phyloP scores from a whole-genome alignment of 2,329 filamentous ascomycete genomes.

The Cladosporium sp. region DNA sequence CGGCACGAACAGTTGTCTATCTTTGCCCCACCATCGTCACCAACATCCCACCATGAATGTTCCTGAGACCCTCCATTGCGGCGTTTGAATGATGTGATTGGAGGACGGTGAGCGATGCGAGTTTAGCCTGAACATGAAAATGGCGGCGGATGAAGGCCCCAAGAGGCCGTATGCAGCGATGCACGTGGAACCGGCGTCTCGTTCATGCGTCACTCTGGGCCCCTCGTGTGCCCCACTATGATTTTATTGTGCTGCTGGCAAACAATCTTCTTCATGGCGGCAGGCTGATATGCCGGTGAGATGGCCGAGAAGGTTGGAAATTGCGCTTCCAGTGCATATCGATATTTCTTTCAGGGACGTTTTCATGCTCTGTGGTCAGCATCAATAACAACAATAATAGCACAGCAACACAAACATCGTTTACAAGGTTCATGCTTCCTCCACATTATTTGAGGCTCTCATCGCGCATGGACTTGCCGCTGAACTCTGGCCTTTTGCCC shows the following conservation, averaged over 20 bases:
- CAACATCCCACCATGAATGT: slow-evolving; percentile 10
- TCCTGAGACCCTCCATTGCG: slow-evolving; percentile 5
- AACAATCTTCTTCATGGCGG: neutral
- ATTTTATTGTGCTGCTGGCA: neutral
- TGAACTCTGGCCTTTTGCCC: slow-evolving; percentile 3
- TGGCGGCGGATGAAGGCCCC: slow-evolving; percentile 2
- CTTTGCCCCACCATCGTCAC: slow-evolving; percentile 21
- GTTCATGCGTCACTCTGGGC: slow-evolving; percentile 8
- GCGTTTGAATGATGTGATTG: neutral
- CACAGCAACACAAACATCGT: neutral
- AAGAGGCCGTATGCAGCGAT: neutral
- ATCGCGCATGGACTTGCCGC: slow-evolving; percentile 1
- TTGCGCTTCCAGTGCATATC: neutral
- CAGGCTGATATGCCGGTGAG: neutral
- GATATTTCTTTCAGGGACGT: neutral
- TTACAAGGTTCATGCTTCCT: neutral
- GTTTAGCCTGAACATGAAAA: slow-evolving; percentile 10
- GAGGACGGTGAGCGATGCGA: neutral
- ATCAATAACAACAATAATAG: too few relatives aligned
- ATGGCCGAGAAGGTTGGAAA: neutral
- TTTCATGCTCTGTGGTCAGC: neutral
- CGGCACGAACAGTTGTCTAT: slow-evolving; percentile 11
- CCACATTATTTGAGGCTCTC: slow-evolving; percentile 4
- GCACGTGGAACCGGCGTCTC: slow-evolving; percentile 14
- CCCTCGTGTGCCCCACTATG: slow-evolving; percentile 3